Evolutionary conservation across 73 alveolate species (phyloP), one percentile per base, ranked within the genome.

Genomic region (Paramecium bursaria): DNA sequence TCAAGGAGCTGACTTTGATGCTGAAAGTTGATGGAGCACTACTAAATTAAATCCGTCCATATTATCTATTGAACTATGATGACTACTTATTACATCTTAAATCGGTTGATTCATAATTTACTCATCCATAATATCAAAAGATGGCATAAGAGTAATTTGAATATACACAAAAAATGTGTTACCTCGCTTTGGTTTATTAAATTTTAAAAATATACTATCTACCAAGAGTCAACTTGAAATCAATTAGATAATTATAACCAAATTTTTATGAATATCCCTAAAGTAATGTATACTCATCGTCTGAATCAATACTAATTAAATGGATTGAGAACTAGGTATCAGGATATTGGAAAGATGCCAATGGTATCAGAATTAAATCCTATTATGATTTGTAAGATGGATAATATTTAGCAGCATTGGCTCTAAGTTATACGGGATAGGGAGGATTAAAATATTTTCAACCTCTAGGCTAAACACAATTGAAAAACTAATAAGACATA

Each of bases 11-110:
- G 29, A 90, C 95, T 27, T 85, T 95, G 46, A 91, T 87, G 85
- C 85, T 96, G 74, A 96, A 96, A 85, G 97, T 91, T 29, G 93
- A 94, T 80, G 99, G 99, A 27, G 99, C 99, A 25, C 91, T 94
- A 30, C 86, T 96, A 35, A 95, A 95, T 60, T 91, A 98, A 30
- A 98, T 96, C 6, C 76, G 98, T 44, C 99, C 99, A 15, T 98
- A 94, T 86, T 95, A 93, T 53, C 86, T 96, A 48, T 87, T 96
- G 23, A 87, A 92, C 61, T 86, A 94, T 35, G 61, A 92, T 50
- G 97, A 94, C 86, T 94, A 90, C 86, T 75, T 85, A 52, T 26
- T 54, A 17, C 85, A 85, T 73, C 35, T 87, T 3, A 87, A 87
- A 33, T 57, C 91, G 4, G 54, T 53, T 10, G 89, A 79, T 3